Evolutionary conservation across 2,329 filamentous ascomycete species (phyloP).

Genomic region (Dactylellina parvicollis): DNA sequence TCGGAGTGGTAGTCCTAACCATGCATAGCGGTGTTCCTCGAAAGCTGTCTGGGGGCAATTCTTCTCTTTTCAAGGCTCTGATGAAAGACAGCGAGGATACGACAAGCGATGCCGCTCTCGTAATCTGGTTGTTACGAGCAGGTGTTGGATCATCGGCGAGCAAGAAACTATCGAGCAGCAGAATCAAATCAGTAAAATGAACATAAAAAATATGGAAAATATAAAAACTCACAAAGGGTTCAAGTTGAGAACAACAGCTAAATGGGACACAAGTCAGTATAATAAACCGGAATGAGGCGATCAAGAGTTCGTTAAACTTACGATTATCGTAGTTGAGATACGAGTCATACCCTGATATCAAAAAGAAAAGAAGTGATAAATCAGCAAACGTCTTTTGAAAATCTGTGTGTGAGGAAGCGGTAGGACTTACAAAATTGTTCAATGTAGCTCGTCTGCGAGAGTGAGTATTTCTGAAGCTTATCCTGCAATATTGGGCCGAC

Average conservation of each 20-base stretch:
- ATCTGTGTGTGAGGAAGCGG: not conserved
- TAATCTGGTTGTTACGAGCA: slow-evolving; percentile 95
- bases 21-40: slow-evolving; percentile 89
- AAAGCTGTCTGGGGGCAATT: slow-evolving; percentile 86
- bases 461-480: slow-evolving; percentile 87
- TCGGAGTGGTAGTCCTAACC: slow-evolving; percentile 60
- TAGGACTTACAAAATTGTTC: slow-evolving; percentile 89
- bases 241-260: slow-evolving; percentile 88
- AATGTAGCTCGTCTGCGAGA: slow-evolving; percentile 92
- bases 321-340: slow-evolving; percentile 97
- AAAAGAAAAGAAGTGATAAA: no score
- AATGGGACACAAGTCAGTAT: slow-evolving; percentile 9
- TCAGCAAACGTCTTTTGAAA: slow-evolving; percentile 54
- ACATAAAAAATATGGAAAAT: not conserved
- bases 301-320: slow-evolving; percentile 58
- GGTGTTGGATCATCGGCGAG: slow-evolving; percentile 97
- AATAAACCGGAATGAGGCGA: not conserved
- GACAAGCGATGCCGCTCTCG: slow-evolving; percentile 88
- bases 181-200: slow-evolving; percentile 16
- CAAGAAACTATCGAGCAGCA: slow-evolving; percentile 78
- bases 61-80: slow-evolving; percentile 88
- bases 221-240: slow-evolving; percentile 75
- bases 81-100: slow-evolving; percentile 92
- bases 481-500: slow-evolving; percentile 89
- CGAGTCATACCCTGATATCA: slow-evolving; percentile 92